phyloP scores from a whole-genome alignment of 345 rosid genomes.

The Garcia nutans region DNA sequence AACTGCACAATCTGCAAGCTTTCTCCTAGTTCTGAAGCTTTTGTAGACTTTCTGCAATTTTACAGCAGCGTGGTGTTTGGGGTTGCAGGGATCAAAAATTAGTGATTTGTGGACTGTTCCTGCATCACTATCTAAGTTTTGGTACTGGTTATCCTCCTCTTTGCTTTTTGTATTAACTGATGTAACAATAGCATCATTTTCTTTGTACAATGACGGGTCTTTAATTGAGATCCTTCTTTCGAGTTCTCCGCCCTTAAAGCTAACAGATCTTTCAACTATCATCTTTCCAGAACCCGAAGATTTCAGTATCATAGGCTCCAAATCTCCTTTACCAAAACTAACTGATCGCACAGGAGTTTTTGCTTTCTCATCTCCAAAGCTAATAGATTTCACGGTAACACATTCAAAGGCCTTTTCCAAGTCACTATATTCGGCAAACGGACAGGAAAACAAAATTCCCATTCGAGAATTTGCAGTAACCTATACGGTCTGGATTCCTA shows the following conservation, averaged over 20 bases:
- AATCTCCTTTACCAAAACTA: constrained; percentile 50
- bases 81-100: constrained; percentile 48
- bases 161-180: constrained; percentile 4
- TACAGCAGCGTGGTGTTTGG: constrained; percentile 77
- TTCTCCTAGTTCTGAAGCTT: constrained; percentile 90
- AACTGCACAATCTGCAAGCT: constrained; percentile 94
- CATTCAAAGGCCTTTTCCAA: constrained; percentile 64
- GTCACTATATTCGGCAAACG: constrained; percentile 55
- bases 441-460: constrained; percentile 66
- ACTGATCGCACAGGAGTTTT: constrained; percentile 65
- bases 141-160: constrained; percentile 16
- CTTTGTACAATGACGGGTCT: constrained; percentile 24
- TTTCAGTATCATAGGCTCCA: constrained; percentile 59
- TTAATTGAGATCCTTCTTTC: constrained; percentile 51
- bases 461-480: constrained; percentile 37
- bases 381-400: constrained; percentile 65
- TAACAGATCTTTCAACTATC: constrained; percentile 71
- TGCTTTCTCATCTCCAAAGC: constrained; percentile 65
- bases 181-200: constrained; percentile 11
- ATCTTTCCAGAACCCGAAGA: constrained; percentile 75
- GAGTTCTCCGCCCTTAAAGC: constrained; percentile 60
- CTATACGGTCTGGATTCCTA: constrained; percentile 31
- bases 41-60: constrained; percentile 88
- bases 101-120: constrained; percentile 25
- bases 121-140: constrained; percentile 17